A percentile compares a stretch with the other conserved stretches of the same genome.
Evolutionary conservation across 78 protist species (phyloP).

Genomic region (Cyanophora paradoxa): DNA sequence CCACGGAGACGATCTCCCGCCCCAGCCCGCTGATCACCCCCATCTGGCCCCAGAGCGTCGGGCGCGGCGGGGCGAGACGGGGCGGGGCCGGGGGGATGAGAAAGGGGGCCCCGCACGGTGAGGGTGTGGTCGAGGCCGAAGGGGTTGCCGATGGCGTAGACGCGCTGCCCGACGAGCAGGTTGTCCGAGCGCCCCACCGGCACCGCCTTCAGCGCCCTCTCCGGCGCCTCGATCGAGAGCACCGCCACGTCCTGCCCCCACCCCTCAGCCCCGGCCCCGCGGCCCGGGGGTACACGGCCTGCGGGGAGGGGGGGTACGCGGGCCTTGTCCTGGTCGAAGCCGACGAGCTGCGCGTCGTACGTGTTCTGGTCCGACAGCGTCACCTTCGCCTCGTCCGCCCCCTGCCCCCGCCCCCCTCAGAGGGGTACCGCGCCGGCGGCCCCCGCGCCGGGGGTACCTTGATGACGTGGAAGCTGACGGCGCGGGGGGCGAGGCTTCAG

Average conservation of each 20-base stretch:
- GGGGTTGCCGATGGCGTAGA: slow-evolving; percentile 27
- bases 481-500: no score
- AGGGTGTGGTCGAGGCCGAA: slow-evolving; percentile 39
- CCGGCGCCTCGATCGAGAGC: not conserved
- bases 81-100: no score
- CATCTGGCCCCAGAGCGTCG: no score
- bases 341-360: slow-evolving; percentile 2
- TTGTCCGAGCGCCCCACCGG: not conserved
- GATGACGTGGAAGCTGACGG: slow-evolving; percentile 27
- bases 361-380: not conserved
- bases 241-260: slow-evolving; percentile 29
- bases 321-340: slow-evolving; percentile 14
- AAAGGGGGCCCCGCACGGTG: no score
- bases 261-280: no score
- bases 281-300: no score
- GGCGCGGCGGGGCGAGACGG: no score
- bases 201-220: not conserved
- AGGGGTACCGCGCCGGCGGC: not conserved
- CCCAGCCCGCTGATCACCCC: not conserved
- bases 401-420: not conserved
- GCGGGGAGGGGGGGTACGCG: no score
- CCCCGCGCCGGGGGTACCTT: not conserved
- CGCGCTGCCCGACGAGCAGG: slow-evolving; percentile 10
- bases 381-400: not conserved
- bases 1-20: not conserved